Conservation (phyloP, 495 filamentous ascomycete genomes). For the Stereocaulon alpinum region DNA sequence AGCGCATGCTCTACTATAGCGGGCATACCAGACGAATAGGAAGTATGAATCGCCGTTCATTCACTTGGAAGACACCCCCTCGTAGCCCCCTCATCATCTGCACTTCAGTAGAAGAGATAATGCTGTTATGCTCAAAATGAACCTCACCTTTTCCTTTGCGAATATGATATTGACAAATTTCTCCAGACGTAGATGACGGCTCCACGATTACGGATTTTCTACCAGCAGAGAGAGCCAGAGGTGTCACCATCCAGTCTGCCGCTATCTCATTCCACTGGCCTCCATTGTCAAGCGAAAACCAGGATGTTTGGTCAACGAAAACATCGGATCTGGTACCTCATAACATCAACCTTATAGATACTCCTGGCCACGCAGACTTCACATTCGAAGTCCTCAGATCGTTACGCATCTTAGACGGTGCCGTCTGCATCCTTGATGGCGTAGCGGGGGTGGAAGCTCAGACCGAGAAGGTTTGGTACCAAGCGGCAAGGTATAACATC, state of each 20-base stretch:
- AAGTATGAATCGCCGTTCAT: conserved; percentile 36
- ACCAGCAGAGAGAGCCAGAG: conserved; percentile 82
- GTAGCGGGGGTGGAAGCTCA: conserved; percentile 97
- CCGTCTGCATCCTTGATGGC: conserved; percentile 90
- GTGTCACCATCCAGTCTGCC: conserved; percentile 96
- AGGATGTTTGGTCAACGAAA: conserved; percentile 26
- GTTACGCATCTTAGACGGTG: conserved; percentile 85
- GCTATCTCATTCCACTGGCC: conserved; percentile 94
- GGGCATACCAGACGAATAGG: conserved; percentile 80
- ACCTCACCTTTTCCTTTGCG: too few species aligned
- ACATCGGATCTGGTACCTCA: conserved; percentile 39
- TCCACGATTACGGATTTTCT: conserved; percentile 97
- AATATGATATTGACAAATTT: neutral
- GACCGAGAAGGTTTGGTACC: conserved; percentile 93
- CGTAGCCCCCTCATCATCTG: too few species aligned
- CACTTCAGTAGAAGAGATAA: too few species aligned
- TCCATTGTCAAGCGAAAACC: conserved; percentile 29
- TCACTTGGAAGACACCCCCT: too few species aligned
- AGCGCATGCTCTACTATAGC: conserved; percentile 98
- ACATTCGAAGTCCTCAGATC: conserved; percentile 95
- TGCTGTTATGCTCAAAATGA: neutral
- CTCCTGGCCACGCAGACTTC: conserved; percentile 95
- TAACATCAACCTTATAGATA: conserved; percentile 91
- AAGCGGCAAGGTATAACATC: conserved; percentile 75
- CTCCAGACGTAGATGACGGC: conserved; percentile 82